These are phyloP conservation scores for Phytophthora syringae DNA, from an alignment of 352 stramenopile species.

Conservation along the genomic window DNA sequence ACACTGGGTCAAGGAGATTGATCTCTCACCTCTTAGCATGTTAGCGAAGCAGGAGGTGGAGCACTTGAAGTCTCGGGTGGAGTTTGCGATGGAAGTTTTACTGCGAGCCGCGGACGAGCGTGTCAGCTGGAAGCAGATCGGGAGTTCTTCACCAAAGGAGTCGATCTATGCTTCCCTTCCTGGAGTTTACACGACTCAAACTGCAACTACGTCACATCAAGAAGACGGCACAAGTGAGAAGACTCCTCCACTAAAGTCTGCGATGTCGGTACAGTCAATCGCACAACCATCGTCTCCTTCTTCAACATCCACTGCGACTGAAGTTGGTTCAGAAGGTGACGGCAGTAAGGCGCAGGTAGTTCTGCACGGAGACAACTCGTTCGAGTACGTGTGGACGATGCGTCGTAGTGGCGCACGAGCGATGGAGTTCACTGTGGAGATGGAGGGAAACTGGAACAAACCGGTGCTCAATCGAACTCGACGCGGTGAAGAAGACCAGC, in stretches of 20 bases:
- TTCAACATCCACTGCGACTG: not conserved
- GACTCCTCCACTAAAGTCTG: slow-evolving; percentile 6
- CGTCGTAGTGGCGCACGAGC: slow-evolving; percentile 50
- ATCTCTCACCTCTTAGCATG: slow-evolving; percentile 14
- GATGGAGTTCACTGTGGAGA: slow-evolving; percentile 80
- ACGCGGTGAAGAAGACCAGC: slow-evolving; percentile 74
- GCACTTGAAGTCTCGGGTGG: slow-evolving; percentile 62
- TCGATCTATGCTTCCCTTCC: slow-evolving; percentile 65
- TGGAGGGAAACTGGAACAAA: slow-evolving; percentile 71
- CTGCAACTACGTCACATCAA: slow-evolving; percentile 13
- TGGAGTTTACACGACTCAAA: slow-evolving; percentile 50
- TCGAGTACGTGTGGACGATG: slow-evolving; percentile 82
- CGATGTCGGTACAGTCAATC: not conserved
- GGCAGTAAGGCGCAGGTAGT: slow-evolving; percentile 50
- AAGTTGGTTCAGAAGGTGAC: slow-evolving; percentile 25
- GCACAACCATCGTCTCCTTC: not conserved
- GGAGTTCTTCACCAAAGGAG: not conserved
- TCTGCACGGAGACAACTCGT: slow-evolving; percentile 83
- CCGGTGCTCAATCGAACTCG: slow-evolving; percentile 79
- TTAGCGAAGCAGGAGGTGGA: slow-evolving; percentile 42
- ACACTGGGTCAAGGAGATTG: not conserved
- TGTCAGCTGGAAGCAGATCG: slow-evolving; percentile 62
- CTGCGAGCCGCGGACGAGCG: slow-evolving; percentile 62
- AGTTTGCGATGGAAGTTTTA: slow-evolving; percentile 64
- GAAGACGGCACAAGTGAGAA: slow-evolving; percentile 13